These are phyloP conservation scores for Lasiodiplodia theobromae DNA, from an alignment of 2,329 filamentous ascomycete species.

Conservation along the genomic window DNA sequence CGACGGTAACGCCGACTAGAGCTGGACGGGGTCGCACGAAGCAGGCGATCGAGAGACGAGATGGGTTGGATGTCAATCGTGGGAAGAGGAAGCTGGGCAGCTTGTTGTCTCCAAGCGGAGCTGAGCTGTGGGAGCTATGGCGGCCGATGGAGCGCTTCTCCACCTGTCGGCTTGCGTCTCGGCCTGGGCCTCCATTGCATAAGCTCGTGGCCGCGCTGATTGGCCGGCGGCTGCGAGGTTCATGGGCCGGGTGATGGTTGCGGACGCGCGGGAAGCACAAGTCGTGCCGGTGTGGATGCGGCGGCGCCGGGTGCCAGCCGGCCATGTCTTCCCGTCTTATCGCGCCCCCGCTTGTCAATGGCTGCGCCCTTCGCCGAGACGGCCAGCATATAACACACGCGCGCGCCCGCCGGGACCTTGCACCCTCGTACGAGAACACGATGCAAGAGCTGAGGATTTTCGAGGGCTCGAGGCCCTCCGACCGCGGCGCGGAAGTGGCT, in stretches of 20 bases:
- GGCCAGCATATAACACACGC: slow-evolving; percentile 3
- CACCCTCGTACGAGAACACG: background rate
- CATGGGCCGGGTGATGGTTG: background rate
- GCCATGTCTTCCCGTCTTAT: slow-evolving; percentile 18
- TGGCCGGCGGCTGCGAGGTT: background rate
- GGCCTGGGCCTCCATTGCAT: slow-evolving; percentile 1
- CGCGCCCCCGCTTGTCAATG: slow-evolving; percentile 11
- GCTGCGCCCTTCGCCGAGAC: slow-evolving; percentile 3
- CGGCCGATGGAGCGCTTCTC: slow-evolving; percentile 10
- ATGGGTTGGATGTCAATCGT: background rate
- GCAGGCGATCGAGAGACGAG: slow-evolving; percentile 1
- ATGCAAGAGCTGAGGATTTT: slow-evolving; percentile 10
- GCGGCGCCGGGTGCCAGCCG: background rate
- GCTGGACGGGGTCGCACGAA: slow-evolving; percentile 2
- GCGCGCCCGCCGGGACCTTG: background rate
- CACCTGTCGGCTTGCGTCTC: background rate
- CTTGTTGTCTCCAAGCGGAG: background rate
- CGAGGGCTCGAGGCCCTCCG: slow-evolving; percentile 6
- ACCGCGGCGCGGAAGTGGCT: background rate
- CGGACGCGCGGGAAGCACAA: background rate
- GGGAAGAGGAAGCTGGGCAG: background rate
- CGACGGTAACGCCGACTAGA: slow-evolving; percentile 1
- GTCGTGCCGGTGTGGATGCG: slow-evolving; percentile 9
- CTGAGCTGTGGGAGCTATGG: slow-evolving; percentile 13
- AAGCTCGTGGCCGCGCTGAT: background rate